Evolutionary conservation across 2,329 filamentous ascomycete genomes (phyloP).

Genomic region (Diplocarpon mali): DNA sequence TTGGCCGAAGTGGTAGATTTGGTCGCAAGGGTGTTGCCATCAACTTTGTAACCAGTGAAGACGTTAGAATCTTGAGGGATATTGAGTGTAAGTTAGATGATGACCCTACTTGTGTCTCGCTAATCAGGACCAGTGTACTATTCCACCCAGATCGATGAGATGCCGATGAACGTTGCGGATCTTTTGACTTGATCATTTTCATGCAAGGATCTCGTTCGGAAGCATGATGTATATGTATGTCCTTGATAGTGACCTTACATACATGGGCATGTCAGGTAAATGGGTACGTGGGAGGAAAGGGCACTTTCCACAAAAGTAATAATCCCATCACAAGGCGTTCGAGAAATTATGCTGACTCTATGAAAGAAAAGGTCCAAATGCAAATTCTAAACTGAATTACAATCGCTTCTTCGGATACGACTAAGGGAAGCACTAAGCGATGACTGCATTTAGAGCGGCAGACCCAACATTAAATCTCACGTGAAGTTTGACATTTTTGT

Average conservation of each 20-base stretch:
- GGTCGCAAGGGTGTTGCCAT: slow-evolving; percentile 98
- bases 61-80: slow-evolving; percentile 92
- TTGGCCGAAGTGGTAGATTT: slow-evolving; percentile 89
- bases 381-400: background rate
- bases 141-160: slow-evolving; percentile 70
- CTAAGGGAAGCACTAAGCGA: no score
- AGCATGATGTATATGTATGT: background rate
- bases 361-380: slow-evolving; percentile 2
- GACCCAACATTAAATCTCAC: no score
- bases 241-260: slow-evolving; percentile 5
- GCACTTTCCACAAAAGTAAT: slow-evolving; percentile 17
- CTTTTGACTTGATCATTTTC: slow-evolving; percentile 20
- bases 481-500: no score
- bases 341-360: background rate
- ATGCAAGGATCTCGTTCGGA: background rate
- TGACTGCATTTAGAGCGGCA: no score
- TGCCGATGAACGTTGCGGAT: slow-evolving; percentile 62
- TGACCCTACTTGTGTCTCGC: background rate
- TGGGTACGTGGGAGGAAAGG: slow-evolving; percentile 24
- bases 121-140: slow-evolving; percentile 47
- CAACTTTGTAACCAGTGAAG: slow-evolving; percentile 98
- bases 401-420: no score
- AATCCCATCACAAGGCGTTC: background rate
- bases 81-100: slow-evolving; percentile 66
- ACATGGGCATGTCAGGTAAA: slow-evolving; percentile 16